Base-by-base conservation (phyloP, 202 grass and related monocot genomes). In the Carex arenaria region DNA sequence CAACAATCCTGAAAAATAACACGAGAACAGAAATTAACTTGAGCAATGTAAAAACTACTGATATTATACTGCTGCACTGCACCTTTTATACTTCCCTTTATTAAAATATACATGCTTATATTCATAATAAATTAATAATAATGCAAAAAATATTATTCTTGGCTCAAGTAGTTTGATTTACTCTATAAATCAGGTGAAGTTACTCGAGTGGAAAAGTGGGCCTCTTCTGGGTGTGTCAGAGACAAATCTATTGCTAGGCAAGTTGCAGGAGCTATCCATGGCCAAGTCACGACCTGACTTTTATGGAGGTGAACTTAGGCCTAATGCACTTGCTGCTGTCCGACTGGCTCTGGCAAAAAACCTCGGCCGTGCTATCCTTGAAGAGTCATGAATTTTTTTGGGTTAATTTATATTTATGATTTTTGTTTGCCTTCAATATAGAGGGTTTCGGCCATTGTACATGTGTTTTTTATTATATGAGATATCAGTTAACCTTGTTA, bases 191-290 rank as follows among this genome's bases (percentile, higher is more conserved):
- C 82, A 97, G 95, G 82, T 97, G 63, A 91, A 82, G n/a, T 56
- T 97, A 82, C 84, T 97, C 64, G 87, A 95, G 56, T 93, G 88
- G 85, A 93, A 93, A 80, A 62, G 85, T 80, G 67, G 64, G 28
- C 91, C 93, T 8, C 64, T 95, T 31, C 26, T 95, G 66, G 88
- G 66, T 80, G 95, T 89, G 79, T 89, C 91, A n/a, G 93, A 98
- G 66, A 98, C 91, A 1, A 92, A 80, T 32, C 86, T 98, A 78
- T 90, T 98, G 83, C 89, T 98, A 47, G 90, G 85, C 81, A 98
- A 98, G 81, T 87, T 98, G 64, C 93, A 95, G 87, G 91, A 95
- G 57, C 49, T 98, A 69, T 95, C 91, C 52, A 86, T 93, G 72
- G 95, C 89, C 15, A 98, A 95, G 87, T 64, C 85, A 38, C 78